Base-by-base conservation (phyloP, 495 filamentous ascomycete genomes). In the Penicillium lividum region DNA sequence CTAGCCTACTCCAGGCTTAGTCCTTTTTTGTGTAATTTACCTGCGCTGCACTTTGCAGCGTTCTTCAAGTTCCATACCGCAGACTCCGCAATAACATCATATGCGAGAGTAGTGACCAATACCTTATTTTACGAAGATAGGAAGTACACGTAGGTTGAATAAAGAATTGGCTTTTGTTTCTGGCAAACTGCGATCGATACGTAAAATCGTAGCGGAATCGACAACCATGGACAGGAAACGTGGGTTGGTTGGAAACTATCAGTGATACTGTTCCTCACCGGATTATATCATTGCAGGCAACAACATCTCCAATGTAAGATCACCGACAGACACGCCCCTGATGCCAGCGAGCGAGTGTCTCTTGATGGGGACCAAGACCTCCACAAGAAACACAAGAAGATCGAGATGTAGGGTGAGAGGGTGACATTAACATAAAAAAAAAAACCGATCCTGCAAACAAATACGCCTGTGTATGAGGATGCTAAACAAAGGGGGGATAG, bases 391-490 rank as follows among this genome's bases (percentile, higher is more conserved):
- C 50, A 66, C 48, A 51, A 63, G 54, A 22, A 46, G 44, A 38
- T 55, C 28, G 49, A 40, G 28, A 49, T 28, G 27, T 40, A 50
- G 48, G 34, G 31, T 27, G 52, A 48, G 52, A 27, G 44, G 34
- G 48, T 40, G 60, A 63, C 67, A 70, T 70, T 70, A 70, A 66
- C 62, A 63, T 70, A 68, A 61, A 60, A 58, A 40, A 58, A 60
- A 52, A 66, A 70, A 71, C 62, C 68, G 57, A 68, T 69, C 65
- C 65, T 70, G 69, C 64, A 70, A 71, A 71, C 60, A 71, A 47
- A 64, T 74, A 73, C 75, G 74, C 77, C 75, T 66, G 71, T 77
- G 72, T 76, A 77, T 78, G 74, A 75, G 67, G 65, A 76, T 76
- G 72, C 73, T 74, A 72, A 61, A 61, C 59, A 55, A 50, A 59